Percentiles rank a stretch among this genome's conserved stretches.
Evolutionary conservation across 768 basidiomycete genomes (phyloP).

Genomic region (Leccinum truebloodii): DNA sequence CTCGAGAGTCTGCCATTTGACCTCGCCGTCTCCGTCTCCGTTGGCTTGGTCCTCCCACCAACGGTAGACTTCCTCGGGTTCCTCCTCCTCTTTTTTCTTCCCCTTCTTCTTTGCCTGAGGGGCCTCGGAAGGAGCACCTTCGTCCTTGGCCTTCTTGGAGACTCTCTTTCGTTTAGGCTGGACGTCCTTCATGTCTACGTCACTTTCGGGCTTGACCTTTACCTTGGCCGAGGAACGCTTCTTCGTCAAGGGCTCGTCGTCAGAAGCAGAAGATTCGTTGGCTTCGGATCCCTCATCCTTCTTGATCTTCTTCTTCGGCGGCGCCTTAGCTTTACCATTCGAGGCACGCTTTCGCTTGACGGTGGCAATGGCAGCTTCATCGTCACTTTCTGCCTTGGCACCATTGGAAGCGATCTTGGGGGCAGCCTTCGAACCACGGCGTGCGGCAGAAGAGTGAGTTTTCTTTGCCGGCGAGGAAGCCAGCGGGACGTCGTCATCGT

Average conservation of each 20-base stretch:
- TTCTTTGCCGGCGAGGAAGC: slow-evolving; percentile 71
- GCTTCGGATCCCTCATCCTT: slow-evolving; percentile 42
- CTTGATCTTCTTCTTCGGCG: slow-evolving; percentile 67
- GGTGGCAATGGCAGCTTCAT: slow-evolving; percentile 45
- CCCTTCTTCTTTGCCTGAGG: slow-evolving; percentile 55
- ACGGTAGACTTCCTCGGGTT: slow-evolving; percentile 66
- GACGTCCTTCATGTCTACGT: slow-evolving; percentile 44
- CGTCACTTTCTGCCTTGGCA: slow-evolving; percentile 36
- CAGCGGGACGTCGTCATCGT: slow-evolving; percentile 66
- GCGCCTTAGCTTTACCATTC: slow-evolving; percentile 52
- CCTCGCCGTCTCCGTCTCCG: slow-evolving; percentile 75
- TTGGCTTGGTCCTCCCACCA: slow-evolving; percentile 87
- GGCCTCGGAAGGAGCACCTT: slow-evolving; percentile 39
- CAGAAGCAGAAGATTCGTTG: slow-evolving; percentile 27
- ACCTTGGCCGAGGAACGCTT: slow-evolving; percentile 35
- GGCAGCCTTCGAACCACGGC: slow-evolving; percentile 42
- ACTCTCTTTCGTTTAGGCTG: slow-evolving; percentile 47
- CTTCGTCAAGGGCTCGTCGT: slow-evolving; percentile 37
- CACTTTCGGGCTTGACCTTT: slow-evolving; percentile 49
- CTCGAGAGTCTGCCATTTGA: slow-evolving; percentile 95
- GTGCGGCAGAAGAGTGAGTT: slow-evolving; percentile 38
- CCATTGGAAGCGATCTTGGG: slow-evolving; percentile 39
- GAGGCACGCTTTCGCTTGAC: slow-evolving; percentile 45
- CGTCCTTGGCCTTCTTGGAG: slow-evolving; percentile 55
- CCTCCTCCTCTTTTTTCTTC: slow-evolving; percentile 60